phyloP scores from a whole-genome alignment of 1,139 yeast genomes.

The Geotrichum aggregatum region DNA sequence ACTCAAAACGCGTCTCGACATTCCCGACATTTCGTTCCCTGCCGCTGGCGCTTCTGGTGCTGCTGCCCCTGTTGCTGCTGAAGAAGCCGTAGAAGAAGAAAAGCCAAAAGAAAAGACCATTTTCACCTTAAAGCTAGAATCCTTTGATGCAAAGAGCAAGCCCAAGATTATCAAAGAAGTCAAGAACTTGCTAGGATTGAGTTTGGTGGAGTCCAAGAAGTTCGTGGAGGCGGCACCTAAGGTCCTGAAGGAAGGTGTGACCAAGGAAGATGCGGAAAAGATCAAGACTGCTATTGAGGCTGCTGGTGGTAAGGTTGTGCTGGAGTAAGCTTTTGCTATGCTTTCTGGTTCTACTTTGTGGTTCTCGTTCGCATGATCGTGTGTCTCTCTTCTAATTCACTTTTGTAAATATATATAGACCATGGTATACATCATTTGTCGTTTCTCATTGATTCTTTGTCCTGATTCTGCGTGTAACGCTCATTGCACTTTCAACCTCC shows the following conservation, averaged over 20 bases:
- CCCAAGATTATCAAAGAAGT: conserved; percentile 98
- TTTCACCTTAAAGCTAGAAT: conserved; percentile 84
- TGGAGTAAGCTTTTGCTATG: conserved; percentile 55
- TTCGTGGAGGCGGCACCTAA: conserved; percentile 98
- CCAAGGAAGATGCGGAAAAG: conserved; percentile 88
- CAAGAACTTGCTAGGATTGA: conserved; percentile 82
- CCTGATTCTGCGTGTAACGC: no score
- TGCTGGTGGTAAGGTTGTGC: conserved; percentile 84
- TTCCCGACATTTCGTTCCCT: conserved; percentile 89
- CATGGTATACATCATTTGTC: no score
- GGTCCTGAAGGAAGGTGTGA: conserved; percentile 76
- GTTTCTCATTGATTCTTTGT: no score
- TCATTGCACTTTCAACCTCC: no score
- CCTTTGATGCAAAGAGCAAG: conserved; percentile 90
- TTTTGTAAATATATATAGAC: no score
- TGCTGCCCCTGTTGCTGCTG: conserved; percentile 66
- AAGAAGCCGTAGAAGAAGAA: conserved; percentile 74
- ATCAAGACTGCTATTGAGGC: conserved; percentile 90
- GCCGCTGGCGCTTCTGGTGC: conserved; percentile 62
- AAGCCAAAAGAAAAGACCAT: conserved; percentile 90
- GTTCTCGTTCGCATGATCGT: no score
- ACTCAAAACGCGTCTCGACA: conserved; percentile 79
- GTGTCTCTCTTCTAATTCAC: no score
- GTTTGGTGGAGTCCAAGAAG: conserved; percentile 94
- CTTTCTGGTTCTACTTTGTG: no score